Conservation (phyloP, 805 yeast genomes). For the Metschnikowia cerradonensis region DNA sequence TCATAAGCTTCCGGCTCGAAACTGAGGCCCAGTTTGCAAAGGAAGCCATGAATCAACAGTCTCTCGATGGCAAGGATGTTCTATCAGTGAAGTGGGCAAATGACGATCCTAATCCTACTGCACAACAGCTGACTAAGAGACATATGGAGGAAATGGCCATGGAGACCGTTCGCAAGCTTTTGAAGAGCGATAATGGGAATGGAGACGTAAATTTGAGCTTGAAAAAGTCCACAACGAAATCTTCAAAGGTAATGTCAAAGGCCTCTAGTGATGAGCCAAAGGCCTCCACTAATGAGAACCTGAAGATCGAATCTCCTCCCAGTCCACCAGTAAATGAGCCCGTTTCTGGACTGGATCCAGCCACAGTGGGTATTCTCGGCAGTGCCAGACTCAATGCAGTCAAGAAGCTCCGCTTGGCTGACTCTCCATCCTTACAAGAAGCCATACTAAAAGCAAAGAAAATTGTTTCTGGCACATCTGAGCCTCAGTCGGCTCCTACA, state of each 20-base stretch:
- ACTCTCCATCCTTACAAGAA: background rate
- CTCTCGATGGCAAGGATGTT: slow-evolving; percentile 57
- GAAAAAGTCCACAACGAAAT: background rate
- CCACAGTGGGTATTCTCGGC: background rate
- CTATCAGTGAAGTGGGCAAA: slow-evolving; percentile 82
- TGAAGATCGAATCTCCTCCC: background rate
- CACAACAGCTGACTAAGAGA: slow-evolving; percentile 47
- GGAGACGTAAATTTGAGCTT: background rate
- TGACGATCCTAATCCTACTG: slow-evolving; percentile 77
- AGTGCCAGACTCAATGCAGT: background rate
- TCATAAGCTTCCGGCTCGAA: slow-evolving; percentile 67
- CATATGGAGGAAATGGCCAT: slow-evolving; percentile 50
- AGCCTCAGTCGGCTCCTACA: background rate
- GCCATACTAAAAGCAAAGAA: background rate
- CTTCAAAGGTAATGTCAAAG: background rate
- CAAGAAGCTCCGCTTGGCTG: background rate
- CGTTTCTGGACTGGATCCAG: background rate
- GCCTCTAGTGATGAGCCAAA: background rate
- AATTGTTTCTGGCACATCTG: background rate
- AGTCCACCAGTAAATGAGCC: background rate
- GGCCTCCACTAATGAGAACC: background rate
- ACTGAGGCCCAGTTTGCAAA: slow-evolving; percentile 88
- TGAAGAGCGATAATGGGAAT: slow-evolving; percentile 14
- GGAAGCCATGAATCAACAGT: slow-evolving; percentile 89
- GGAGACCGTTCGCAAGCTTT: slow-evolving; percentile 46